Base-by-base conservation (phyloP, 169 alveolate species). In the Plasmodium berghei region DNA sequence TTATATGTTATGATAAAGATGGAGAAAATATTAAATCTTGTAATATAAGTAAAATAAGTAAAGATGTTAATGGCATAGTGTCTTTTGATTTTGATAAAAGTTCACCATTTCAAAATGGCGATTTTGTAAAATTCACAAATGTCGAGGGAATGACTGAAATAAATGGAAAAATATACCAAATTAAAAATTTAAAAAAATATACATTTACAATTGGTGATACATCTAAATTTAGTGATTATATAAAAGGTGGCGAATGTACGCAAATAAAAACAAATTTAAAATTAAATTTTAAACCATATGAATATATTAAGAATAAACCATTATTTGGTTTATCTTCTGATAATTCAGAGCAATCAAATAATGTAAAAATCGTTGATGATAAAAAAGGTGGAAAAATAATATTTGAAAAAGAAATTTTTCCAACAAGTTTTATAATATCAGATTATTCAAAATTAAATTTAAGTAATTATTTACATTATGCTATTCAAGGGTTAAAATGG, bases 141-240 rank as follows among this genome's bases (percentile, higher is more conserved):
- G 98, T 98, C 4, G 97, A 97, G 88, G 99, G 99, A 55, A 98
- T 98, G 99, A 94, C 92, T 5, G 99, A 97, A 92, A 87, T 98
- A 34, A 98, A 98, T 93, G 95, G 88, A 26, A 97, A 95, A 16
- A 99, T 98, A n/a, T 93, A 94, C 58, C 92, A 93, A 67, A 96
- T 98, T 69, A 93, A 95, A 72, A 97, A 96, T 12, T 92, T 94
- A 52, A 96, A 96, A 34, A 95, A 96, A 64, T 95, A 95, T 72
- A 95, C 98, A 46, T 98, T 97, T 87, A 95, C 96, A 49, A 91
- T 97, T 56, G 97, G 97, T 28, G 99, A 98, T 75, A 95, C 98
- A 9, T 74, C 98, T 1, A 56, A 67, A 14, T 95, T 87, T 66
- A 45, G 88, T 20, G 95, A 85, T 22, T 95, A 96, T 56, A 75